Conservation (phyloP, 495 filamentous ascomycete genomes). For the Penicillium atrosanguineum region DNA sequence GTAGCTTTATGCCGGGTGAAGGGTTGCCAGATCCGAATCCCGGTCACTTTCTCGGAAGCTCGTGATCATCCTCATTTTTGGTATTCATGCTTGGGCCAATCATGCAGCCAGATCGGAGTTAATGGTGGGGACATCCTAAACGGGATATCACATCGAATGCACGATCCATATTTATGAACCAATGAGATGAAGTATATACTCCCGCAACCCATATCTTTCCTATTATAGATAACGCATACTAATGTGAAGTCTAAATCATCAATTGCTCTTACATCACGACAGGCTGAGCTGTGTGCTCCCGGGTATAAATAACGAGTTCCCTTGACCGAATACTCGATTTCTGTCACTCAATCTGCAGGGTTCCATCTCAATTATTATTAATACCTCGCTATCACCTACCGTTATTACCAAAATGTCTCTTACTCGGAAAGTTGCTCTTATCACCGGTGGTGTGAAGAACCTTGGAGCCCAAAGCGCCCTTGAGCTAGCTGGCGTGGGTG, state of each 20-base stretch:
- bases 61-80: constrained; percentile 4
- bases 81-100: not conserved
- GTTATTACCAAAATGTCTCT: constrained; percentile 29
- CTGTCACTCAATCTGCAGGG: not conserved
- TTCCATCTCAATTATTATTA: not conserved
- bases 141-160: constrained; percentile 5
- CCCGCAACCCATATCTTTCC: not conserved
- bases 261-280: not conserved
- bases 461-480: constrained; percentile 32
- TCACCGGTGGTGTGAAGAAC: constrained; percentile 45
- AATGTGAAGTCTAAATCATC: not conserved
- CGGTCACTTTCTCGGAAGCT: constrained; percentile 28
- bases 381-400: not conserved
- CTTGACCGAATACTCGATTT: not conserved
- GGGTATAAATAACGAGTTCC: not conserved
- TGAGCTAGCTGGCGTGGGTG: constrained; percentile 23
- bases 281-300: not conserved
- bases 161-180: not conserved
- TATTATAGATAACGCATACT: constrained; percentile 5
- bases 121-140: constrained; percentile 5
- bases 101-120: not conserved
- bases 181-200: not conserved
- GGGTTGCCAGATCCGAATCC: constrained; percentile 25
- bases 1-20: constrained; percentile 20
- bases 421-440: constrained; percentile 44